phyloP scores from a whole-genome alignment of 2,329 filamentous ascomycete genomes.

The Botrytis galanthina region DNA sequence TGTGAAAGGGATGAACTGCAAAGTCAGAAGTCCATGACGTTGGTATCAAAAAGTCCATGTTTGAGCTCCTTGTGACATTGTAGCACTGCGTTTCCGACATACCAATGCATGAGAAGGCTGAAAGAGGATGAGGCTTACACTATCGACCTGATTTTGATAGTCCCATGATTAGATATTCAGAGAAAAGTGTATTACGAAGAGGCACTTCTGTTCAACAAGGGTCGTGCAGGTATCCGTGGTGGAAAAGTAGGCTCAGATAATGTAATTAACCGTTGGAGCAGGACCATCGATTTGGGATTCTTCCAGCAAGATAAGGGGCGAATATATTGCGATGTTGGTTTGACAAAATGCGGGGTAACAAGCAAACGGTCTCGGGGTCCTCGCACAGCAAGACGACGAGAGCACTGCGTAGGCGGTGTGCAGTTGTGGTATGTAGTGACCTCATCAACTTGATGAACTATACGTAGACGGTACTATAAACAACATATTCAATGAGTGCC shows the following conservation, averaged over 20 bases:
- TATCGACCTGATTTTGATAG: background rate
- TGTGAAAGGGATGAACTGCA: background rate
- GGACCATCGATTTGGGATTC: background rate
- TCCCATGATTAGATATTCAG: background rate
- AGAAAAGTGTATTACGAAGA: background rate
- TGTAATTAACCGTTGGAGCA: background rate
- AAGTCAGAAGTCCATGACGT: background rate
- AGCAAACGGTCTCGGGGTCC: conserved; percentile 11
- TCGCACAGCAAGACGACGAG: conserved; percentile 9
- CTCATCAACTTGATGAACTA: conserved; percentile 5
- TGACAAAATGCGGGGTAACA: conserved; percentile 9
- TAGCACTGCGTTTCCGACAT: background rate
- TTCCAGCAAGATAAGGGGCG: background rate
- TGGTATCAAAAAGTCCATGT: background rate
- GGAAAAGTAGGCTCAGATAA: background rate
- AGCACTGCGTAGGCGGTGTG: background rate
- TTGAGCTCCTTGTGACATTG: background rate
- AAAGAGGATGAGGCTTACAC: background rate
- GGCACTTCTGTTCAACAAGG: background rate
- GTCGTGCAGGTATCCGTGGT: conserved; percentile 4
- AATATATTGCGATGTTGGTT: conserved; percentile 2
- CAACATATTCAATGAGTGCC: background rate
- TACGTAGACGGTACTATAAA: background rate
- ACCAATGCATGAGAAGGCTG: background rate
- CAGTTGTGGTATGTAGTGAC: background rate